phyloP scores from a whole-genome alignment of 306 rosid genomes.

The Glycine soja region DNA sequence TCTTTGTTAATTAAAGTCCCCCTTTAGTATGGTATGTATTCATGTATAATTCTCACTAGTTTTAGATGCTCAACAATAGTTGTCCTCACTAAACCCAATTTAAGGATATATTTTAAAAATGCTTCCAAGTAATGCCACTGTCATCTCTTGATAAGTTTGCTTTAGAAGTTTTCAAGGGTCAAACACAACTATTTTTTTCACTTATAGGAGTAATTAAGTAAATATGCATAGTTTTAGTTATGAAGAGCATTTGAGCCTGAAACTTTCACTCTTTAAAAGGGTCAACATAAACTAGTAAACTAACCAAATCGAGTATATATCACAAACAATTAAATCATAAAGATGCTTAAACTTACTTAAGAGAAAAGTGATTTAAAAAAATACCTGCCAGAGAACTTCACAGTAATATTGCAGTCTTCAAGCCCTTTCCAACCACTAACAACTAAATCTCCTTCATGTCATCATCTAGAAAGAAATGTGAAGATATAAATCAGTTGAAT shows the following conservation, averaged over 20 bases:
- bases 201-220: too few relatives aligned
- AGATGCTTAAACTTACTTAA: background rate
- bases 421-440: background rate
- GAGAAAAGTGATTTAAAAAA: background rate
- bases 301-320: background rate
- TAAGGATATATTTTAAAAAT: too few relatives aligned
- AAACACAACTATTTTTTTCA: background rate
- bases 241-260: conserved; percentile 16
- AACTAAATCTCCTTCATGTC: conserved; percentile 41
- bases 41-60: too few relatives aligned
- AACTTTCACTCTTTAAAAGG: background rate
- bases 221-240: background rate
- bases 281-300: conserved; percentile 8
- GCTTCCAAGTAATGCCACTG: too few relatives aligned
- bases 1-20: too few relatives aligned
- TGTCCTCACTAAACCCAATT: conserved; percentile 21
- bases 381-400: conserved; percentile 48
- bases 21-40: too few relatives aligned
- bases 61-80: background rate
- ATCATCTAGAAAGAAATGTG: conserved; percentile 36
- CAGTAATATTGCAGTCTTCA: conserved; percentile 34
- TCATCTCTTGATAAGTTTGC: conserved; percentile 11
- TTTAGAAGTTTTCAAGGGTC: background rate
- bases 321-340: conserved; percentile 2
- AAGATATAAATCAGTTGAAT: conserved; percentile 18